A percentile compares a stretch with the other conserved stretches of the same genome.
phyloP scores from a whole-genome alignment of 1,284 basidiomycete species.

The Marasmius tenuissimus region DNA sequence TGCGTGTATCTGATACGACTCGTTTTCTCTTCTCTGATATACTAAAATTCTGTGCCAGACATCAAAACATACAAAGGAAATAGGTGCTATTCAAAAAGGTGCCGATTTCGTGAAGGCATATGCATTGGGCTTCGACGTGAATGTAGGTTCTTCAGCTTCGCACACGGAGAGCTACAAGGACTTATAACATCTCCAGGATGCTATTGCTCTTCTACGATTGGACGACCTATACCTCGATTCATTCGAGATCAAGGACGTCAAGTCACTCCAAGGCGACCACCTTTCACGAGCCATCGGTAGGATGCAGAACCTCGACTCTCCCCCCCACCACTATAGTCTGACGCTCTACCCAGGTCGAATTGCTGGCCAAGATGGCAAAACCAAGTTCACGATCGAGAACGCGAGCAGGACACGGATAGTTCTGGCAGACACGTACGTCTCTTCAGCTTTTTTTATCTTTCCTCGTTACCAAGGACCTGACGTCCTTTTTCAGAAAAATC shows the following conservation, averaged over 20 bases:
- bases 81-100: slow-evolving; percentile 94
- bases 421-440: slow-evolving; percentile 88
- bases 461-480: slow-evolving; percentile 9
- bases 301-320: slow-evolving; percentile 15
- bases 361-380: slow-evolving; percentile 97
- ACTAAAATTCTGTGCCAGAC: slow-evolving; percentile 53
- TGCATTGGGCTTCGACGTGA: slow-evolving; percentile 91
- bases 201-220: slow-evolving; percentile 90
- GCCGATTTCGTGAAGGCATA: slow-evolving; percentile 97
- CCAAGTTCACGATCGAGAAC: slow-evolving; percentile 98
- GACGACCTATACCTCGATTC: slow-evolving; percentile 98
- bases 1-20: slow-evolving; percentile 37
- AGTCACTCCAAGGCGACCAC: slow-evolving; percentile 97
- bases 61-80: slow-evolving; percentile 91
- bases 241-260: slow-evolving; percentile 99
- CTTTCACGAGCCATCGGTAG: slow-evolving; percentile 91
- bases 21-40: not conserved
- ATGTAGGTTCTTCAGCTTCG: slow-evolving; percentile 43
- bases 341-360: slow-evolving; percentile 70
- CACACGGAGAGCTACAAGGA: slow-evolving; percentile 3
- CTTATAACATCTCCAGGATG: slow-evolving; percentile 62
- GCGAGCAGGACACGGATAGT: slow-evolving; percentile 94
- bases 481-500: slow-evolving; percentile 66
- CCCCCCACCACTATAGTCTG: not conserved
- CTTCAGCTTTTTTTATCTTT: slow-evolving; percentile 5